phyloP scores from a whole-genome alignment of 352 stramenopile genomes.

The Phytophthora boehmeriae region DNA sequence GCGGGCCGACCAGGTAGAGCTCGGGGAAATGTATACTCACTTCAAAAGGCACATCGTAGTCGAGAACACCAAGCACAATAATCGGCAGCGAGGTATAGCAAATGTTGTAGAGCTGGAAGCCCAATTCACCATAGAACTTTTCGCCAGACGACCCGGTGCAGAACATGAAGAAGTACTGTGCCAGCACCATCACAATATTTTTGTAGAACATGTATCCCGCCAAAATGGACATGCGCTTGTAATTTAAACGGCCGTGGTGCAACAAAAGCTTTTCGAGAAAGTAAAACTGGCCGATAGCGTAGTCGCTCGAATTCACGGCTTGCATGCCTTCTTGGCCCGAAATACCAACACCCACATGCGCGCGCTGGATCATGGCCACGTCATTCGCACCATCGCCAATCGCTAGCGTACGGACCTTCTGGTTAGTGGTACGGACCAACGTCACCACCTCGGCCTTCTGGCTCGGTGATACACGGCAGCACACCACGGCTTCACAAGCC shows the following conservation, averaged over 20 bases:
- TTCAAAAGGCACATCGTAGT: constrained; percentile 82
- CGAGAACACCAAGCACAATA: constrained; percentile 73
- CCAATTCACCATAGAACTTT: constrained; percentile 83
- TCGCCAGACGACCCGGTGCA: constrained; percentile 91
- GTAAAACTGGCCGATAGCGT: constrained; percentile 97
- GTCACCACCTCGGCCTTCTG: constrained; percentile 85
- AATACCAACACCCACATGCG: constrained; percentile 92
- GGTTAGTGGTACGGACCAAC: constrained; percentile 61
- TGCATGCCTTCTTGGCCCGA: constrained; percentile 92
- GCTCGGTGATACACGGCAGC: constrained; percentile 80
- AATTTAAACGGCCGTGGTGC: constrained; percentile 98
- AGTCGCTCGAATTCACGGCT: constrained; percentile 98
- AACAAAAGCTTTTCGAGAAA: constrained; percentile 95
- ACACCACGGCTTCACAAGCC: constrained; percentile 78
- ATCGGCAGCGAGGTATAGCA: constrained; percentile 94
- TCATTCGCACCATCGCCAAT: constrained; percentile 96
- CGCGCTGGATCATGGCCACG: constrained; percentile 94
- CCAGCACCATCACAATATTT: constrained; percentile 93
- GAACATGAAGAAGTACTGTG: constrained; percentile 93
- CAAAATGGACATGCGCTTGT: constrained; percentile 94
- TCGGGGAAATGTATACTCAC: constrained; percentile 70
- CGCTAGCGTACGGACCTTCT: constrained; percentile 72
- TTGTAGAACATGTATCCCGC: constrained; percentile 99
- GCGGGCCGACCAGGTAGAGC: constrained; percentile 77
- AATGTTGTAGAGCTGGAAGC: constrained; percentile 94